Evolutionary conservation across 208 protist species (phyloP), one percentile per base, ranked within the genome.

Genomic region (Trypanosoma avium): DNA sequence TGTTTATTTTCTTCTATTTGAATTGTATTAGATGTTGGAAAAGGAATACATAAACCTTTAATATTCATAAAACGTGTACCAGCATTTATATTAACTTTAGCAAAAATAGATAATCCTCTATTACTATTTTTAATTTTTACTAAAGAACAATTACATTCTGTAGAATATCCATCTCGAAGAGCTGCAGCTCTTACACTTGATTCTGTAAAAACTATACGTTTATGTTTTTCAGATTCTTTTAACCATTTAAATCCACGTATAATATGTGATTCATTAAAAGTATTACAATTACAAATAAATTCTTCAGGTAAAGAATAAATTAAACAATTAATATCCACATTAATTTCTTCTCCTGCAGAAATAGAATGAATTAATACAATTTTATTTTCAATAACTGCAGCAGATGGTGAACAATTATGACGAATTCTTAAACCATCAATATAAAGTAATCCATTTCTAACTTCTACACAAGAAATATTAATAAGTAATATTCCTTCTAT

Each of bases 331-430:
- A 94, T 56, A 60, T 94, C 79, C 13, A 94, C 58, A 15, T 76
- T 91, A 30, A 94, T 73, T 67, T 94, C 88, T 10, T 68, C 74
- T 12, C 73, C 71, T 19, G 73, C 55, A 35, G 62, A 79, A 24
- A 94, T 73, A n/a, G 71, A 62, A 53, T 64, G 70, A 10, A 90
- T 50, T 29, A 85, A 57, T 33, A 94, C 77, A 35, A 94, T 67
- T 17, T 62, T 63, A 36, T 72, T 33, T 49, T 88, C 81, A 36
- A 94, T 73, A 17, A 94, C 35, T 7, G 77, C 75, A 2, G 79
- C 82, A 0, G 77, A 90, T 17, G 88, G 75, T 40, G 70, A 61
- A 63, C 82, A 90, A 69, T 79, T 84, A 78, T 94, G 88, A 24
- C 75, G 72, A 49, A 94, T 70, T 29, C 42, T 54, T n/a, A 90